Evolutionary conservation across 805 yeast species (phyloP).

Genomic region (Candida maesae): DNA sequence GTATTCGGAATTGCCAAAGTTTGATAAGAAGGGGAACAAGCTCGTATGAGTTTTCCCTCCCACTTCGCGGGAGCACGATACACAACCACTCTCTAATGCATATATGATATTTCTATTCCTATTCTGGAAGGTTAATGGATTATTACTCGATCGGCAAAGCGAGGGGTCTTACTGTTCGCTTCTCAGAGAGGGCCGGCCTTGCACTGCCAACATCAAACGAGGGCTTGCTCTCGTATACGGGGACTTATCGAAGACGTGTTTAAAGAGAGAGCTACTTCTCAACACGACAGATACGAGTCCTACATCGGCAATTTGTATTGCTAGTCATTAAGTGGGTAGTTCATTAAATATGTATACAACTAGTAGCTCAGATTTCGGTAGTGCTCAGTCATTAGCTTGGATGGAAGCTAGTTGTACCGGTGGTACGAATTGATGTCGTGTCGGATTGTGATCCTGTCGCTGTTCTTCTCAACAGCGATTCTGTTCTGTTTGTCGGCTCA

Average conservation of each 20-base stretch:
- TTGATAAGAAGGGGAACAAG: constrained; percentile 16
- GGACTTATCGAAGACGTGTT: constrained; percentile 20
- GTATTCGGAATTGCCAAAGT: constrained; percentile 40
- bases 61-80: no score
- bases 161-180: no score
- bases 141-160: no score
- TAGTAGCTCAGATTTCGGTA: no score
- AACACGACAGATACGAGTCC: constrained; percentile 26
- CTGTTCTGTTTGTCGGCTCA: no score
- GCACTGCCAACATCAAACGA: not conserved
- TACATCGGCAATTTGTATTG: constrained; percentile 8
- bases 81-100: not conserved
- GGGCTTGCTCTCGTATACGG: no score
- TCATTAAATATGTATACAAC: no score
- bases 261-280: constrained; percentile 5
- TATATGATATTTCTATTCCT: not conserved
- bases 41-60: no score
- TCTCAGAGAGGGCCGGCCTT: not conserved
- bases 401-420: constrained; percentile 16
- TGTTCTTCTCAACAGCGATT: no score
- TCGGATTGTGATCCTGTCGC: no score
- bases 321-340: no score
- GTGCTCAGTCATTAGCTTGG: constrained; percentile 8
- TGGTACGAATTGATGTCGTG: constrained; percentile 10
- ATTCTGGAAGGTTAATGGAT: not conserved